Evolutionary conservation across 306 rosid genomes (phyloP).

Genomic region (Quercus mongolica): DNA sequence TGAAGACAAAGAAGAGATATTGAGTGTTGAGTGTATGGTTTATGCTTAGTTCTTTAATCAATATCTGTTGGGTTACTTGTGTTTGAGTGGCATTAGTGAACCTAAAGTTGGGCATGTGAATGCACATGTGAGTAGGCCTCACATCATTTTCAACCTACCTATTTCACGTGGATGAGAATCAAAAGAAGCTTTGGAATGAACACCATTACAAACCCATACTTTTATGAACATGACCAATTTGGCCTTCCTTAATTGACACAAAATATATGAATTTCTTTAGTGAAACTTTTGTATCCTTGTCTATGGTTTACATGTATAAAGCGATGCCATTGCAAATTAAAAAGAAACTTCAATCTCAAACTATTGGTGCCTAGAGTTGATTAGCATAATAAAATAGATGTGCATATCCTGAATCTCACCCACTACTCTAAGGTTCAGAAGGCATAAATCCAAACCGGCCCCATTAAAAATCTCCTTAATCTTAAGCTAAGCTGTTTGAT

Average conservation of each 20-base stretch:
- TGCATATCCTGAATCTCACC: no score
- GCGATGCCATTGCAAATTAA: no score
- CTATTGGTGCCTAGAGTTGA: no score
- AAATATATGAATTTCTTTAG: background rate
- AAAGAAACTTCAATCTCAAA: no score
- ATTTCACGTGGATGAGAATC: conserved; percentile 35
- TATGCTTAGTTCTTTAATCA: conserved; percentile 15
- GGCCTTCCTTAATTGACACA: background rate
- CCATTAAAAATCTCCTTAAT: no score
- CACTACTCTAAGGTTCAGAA: no score
- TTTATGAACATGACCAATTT: background rate
- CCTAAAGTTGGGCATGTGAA: conserved; percentile 38
- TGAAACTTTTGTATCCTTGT: no score
- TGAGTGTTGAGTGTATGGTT: conserved; percentile 34
- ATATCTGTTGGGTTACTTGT: conserved; percentile 11
- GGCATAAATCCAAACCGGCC: no score
- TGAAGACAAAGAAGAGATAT: conserved; percentile 37
- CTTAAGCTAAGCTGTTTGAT: no score
- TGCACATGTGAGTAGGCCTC: conserved; percentile 42
- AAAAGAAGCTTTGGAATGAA: no score
- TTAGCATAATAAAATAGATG: no score
- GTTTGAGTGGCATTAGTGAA: conserved; percentile 10
- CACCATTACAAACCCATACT: background rate
- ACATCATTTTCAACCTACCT: conserved; percentile 32
- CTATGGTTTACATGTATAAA: no score